Conservation (phyloP, 1,284 basidiomycete species). For the Cryptococcus sp. region DNA sequence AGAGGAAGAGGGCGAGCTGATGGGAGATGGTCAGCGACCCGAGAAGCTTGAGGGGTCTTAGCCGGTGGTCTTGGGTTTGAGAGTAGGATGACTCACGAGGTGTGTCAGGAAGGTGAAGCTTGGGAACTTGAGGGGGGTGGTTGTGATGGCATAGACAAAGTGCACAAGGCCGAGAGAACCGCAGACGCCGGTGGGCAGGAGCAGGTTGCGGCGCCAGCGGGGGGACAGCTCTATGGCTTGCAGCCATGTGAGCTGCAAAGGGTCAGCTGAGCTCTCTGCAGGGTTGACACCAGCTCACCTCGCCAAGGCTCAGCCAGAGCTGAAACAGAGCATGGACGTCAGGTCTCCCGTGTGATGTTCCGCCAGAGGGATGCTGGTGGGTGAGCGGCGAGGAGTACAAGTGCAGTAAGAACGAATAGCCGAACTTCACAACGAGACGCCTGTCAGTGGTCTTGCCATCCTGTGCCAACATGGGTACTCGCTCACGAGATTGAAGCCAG, state of each 20-base stretch:
- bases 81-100: conserved; percentile 23
- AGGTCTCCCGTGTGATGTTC: conserved; percentile 33
- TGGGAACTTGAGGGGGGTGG: conserved; percentile 41
- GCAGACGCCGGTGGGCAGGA: conserved; percentile 46
- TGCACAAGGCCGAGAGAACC: conserved; percentile 40
- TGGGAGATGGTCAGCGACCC: conserved; percentile 2
- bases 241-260: conserved; percentile 41
- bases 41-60: neutral
- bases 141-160: conserved; percentile 40
- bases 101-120: conserved; percentile 49
- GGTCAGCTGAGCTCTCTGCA: conserved; percentile 3
- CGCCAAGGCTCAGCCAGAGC: conserved; percentile 45
- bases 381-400: conserved; percentile 49
- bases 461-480: neutral
- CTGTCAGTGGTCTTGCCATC: neutral
- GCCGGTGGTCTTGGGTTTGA: neutral
- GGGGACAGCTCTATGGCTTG: conserved; percentile 42
- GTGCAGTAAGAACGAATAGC: conserved; percentile 45
- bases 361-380: conserved; percentile 34
- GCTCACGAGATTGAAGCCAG: conserved; percentile 47
- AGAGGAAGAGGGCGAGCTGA: conserved; percentile 42
- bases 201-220: conserved; percentile 28
- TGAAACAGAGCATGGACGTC: conserved; percentile 47
- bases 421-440: conserved; percentile 26
- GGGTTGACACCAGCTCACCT: conserved; percentile 24